These are phyloP conservation scores for Adansonia madagascariensis DNA, from an alignment of 441 rosid species.

Conservation along the genomic window DNA sequence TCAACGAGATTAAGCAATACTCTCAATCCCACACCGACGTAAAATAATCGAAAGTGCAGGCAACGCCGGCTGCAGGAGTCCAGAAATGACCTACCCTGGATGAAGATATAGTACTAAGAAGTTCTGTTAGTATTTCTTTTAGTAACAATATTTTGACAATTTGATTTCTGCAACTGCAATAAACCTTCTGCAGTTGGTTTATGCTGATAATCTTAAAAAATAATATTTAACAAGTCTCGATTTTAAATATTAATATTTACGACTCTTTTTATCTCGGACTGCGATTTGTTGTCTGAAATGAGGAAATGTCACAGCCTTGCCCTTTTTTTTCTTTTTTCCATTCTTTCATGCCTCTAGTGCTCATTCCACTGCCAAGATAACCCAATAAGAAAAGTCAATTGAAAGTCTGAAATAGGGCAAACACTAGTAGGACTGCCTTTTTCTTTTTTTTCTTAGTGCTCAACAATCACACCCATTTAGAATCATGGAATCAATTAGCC, in stretches of 20 bases:
- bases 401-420: neutral
- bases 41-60: neutral
- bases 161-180: neutral
- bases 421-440: neutral
- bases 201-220: too few relatives aligned
- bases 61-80: conserved; percentile 9
- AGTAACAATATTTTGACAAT: neutral
- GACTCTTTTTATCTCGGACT: too few relatives aligned
- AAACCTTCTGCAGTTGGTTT: neutral
- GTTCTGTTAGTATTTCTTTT: neutral
- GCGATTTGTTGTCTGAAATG: neutral
- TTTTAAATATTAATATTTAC: too few relatives aligned
- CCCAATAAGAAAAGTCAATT: conserved; percentile 24
- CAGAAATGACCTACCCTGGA: neutral
- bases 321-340: neutral
- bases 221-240: too few relatives aligned
- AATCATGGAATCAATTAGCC: conserved; percentile 30
- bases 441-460: conserved; percentile 38
- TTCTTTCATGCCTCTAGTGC: conserved; percentile 21
- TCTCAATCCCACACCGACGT: neutral
- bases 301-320: too few relatives aligned
- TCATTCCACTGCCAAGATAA: conserved; percentile 34
- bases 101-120: neutral
- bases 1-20: neutral
- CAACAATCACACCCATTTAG: conserved; percentile 30